Percentiles rank a stretch among this genome's conserved stretches.
Evolutionary conservation across 768 basidiomycete genomes (phyloP).

Genomic region (Cubamyces sp.): DNA sequence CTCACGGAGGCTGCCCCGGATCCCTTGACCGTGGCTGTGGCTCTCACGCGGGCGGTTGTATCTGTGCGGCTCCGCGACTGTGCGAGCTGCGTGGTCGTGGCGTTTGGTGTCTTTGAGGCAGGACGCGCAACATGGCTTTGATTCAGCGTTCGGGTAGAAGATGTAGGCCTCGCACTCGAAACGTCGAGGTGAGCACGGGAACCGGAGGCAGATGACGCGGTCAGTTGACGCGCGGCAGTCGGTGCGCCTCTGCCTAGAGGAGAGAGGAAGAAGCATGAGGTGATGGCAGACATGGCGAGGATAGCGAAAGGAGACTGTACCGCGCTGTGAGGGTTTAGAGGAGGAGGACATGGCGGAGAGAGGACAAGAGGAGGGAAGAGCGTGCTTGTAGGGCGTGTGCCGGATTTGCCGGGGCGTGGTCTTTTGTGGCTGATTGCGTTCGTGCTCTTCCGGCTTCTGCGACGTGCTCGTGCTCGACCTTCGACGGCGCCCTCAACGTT

Average conservation of each 20-base stretch:
- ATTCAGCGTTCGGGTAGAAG: constrained; percentile 3
- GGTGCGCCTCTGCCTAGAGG: constrained; percentile 10
- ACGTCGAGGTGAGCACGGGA: constrained; percentile 17
- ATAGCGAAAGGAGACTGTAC: constrained; percentile 5
- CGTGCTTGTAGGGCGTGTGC: constrained; percentile 1
- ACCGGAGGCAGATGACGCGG: constrained; percentile 12
- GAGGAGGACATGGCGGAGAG: constrained; percentile 20
- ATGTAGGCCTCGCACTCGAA: constrained; percentile 3
- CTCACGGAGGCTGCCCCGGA: constrained; percentile 7
- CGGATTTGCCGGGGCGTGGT: constrained; percentile 1
- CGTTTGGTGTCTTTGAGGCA: constrained; percentile 2
- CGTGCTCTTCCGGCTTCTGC: constrained; percentile 18
- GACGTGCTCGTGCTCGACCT: constrained; percentile 4
- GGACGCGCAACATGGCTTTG: constrained; percentile 8
- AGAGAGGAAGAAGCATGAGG: neutral
- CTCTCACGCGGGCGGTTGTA: constrained; percentile 21
- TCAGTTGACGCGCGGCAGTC: constrained; percentile 1
- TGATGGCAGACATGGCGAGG: neutral
- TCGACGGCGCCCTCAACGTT: neutral
- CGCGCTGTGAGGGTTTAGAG: constrained; percentile 14
- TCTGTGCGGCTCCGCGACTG: constrained; percentile 14
- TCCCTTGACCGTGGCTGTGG: constrained; percentile 18
- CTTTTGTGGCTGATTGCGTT: constrained; percentile 7
- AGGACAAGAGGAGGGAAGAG: neutral
- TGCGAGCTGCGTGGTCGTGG: constrained; percentile 10